Percentiles rank a stretch among this genome's conserved stretches.
These are phyloP conservation scores for Rhypophila decipiens DNA, from an alignment of 495 filamentous ascomycete species.

Conservation along the genomic window DNA sequence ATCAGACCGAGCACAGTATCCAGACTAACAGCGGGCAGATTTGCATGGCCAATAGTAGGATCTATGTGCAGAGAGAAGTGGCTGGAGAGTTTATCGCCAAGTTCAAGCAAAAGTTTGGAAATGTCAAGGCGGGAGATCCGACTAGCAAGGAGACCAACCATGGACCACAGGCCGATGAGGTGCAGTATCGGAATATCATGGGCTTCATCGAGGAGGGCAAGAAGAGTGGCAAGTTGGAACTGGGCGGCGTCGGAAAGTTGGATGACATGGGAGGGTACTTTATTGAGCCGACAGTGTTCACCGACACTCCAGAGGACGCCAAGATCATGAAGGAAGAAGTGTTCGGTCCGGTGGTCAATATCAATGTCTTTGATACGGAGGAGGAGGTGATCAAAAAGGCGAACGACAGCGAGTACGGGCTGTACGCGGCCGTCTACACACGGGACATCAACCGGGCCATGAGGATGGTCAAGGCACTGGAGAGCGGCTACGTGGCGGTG, in stretches of 20 bases:
- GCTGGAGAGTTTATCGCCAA: slow-evolving; percentile 52
- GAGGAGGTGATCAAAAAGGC: slow-evolving; percentile 61
- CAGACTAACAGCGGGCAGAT: slow-evolving; percentile 71
- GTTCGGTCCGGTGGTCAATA: slow-evolving; percentile 65
- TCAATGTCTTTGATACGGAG: slow-evolving; percentile 60
- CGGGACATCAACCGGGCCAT: slow-evolving; percentile 62
- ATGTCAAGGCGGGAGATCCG: slow-evolving; percentile 54
- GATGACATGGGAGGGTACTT: slow-evolving; percentile 34
- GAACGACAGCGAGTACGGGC: slow-evolving; percentile 66
- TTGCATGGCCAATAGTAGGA: slow-evolving; percentile 71
- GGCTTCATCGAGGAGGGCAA: slow-evolving; percentile 31
- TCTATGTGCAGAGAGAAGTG: slow-evolving; percentile 60
- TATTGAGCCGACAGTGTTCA: slow-evolving; percentile 66
- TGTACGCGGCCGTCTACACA: slow-evolving; percentile 72
- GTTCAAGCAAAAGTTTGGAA: slow-evolving; percentile 52
- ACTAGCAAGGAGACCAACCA: slow-evolving; percentile 58
- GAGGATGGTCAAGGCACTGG: slow-evolving; percentile 56
- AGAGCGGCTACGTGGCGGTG: slow-evolving; percentile 53
- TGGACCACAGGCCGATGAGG: slow-evolving; percentile 48
- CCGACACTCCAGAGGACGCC: slow-evolving; percentile 59
- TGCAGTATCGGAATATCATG: slow-evolving; percentile 29
- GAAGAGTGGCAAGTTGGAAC: slow-evolving; percentile 21
- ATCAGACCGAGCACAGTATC: slow-evolving; percentile 64
- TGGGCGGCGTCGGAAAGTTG: slow-evolving; percentile 21
- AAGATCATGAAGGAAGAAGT: slow-evolving; percentile 48